Base-by-base conservation (phyloP, 1,139 yeast genomes). In the Geotrichum bryndzae region DNA sequence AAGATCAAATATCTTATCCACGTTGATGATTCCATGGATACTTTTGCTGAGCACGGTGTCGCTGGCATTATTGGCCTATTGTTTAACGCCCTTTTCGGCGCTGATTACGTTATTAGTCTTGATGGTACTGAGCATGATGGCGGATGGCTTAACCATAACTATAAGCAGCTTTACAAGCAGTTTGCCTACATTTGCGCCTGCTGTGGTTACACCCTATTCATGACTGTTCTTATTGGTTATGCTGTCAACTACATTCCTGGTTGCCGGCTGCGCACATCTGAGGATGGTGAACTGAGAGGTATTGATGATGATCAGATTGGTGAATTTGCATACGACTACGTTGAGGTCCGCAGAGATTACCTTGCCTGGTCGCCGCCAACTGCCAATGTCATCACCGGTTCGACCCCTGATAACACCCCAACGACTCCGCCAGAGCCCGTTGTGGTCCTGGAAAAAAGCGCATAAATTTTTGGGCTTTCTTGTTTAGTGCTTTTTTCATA, bases 251-350 rank as follows among this genome's bases (percentile, higher is more conserved):
- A 81, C 67, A 87, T 92, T 50, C 99, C 99, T 3, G 95, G 94
- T 11, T 82, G 90, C 70, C 81, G 86, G 66, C 80, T 94, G 68
- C 83, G 98, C 70, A 89, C 90, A 10, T 82, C 84, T 66, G 96
- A 90, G 73, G 86, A 86, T 59, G 97, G 87, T 22, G 99, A 94
- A 75, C 90, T 87, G 68, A 79, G 80, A 38, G 99, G 99, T 65
- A 84, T 91, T 77, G 99, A 94, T 74, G 98, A 94, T 74, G 96
- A 90, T 75, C 97, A 94, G 77, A 90, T 94, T 68, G 99, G 99
- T 60, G 98, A 94, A 76, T 94, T 94, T 77, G 99, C 99, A 27
- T 94, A 92, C 74, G 98, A 94, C 76, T 94, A 91, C 73, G 97
- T 94, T 63, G 99, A 94, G 78, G 96, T 92, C 25, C 84, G 98